These are phyloP conservation scores for Candida sakaeoensis DNA, from an alignment of 805 yeast genomes.

Conservation along the genomic window DNA sequence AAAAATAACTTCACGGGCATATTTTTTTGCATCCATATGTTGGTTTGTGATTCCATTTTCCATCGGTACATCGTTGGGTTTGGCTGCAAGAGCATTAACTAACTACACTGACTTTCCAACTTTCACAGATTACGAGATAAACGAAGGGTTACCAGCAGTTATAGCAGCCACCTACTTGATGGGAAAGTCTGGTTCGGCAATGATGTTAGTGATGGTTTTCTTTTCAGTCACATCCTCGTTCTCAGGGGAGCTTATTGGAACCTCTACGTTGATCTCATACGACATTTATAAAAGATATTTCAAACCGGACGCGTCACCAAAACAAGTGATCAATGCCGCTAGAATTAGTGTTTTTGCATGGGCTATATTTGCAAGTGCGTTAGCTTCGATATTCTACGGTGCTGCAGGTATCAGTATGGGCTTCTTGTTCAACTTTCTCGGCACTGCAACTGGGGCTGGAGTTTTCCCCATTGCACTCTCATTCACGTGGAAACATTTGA, in stretches of 20 bases:
- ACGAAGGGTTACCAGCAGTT: slow-evolving; percentile 20
- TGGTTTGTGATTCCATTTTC: slow-evolving; percentile 26
- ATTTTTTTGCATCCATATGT: slow-evolving; percentile 20
- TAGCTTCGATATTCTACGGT: slow-evolving; percentile 22
- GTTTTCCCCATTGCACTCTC: slow-evolving; percentile 21
- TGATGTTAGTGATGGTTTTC: slow-evolving; percentile 31
- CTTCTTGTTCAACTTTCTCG: slow-evolving; percentile 34
- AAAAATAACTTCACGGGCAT: slow-evolving; percentile 18
- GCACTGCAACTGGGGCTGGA: slow-evolving; percentile 24
- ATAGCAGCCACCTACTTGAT: slow-evolving; percentile 18
- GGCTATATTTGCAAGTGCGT: slow-evolving; percentile 18
- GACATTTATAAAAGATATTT: slow-evolving; percentile 24
- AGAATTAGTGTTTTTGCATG: slow-evolving; percentile 19
- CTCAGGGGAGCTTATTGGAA: slow-evolving; percentile 40
- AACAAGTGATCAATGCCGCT: slow-evolving; percentile 21
- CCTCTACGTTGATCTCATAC: slow-evolving; percentile 30
- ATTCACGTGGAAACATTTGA: slow-evolving; percentile 30
- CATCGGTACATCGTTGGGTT: slow-evolving; percentile 28
- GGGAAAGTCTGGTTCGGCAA: slow-evolving; percentile 27
- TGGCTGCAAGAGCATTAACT: slow-evolving; percentile 34
- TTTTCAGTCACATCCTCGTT: slow-evolving; percentile 40
- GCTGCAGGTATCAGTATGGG: slow-evolving; percentile 29
- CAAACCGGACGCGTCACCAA: slow-evolving; percentile 20
- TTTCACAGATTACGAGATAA: slow-evolving; percentile 15
- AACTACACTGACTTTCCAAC: slow-evolving; percentile 18